Evolutionary conservation across 345 rosid genomes (phyloP), one percentile per base, ranked within the genome.

Genomic region (Eucalyptus urophylla): DNA sequence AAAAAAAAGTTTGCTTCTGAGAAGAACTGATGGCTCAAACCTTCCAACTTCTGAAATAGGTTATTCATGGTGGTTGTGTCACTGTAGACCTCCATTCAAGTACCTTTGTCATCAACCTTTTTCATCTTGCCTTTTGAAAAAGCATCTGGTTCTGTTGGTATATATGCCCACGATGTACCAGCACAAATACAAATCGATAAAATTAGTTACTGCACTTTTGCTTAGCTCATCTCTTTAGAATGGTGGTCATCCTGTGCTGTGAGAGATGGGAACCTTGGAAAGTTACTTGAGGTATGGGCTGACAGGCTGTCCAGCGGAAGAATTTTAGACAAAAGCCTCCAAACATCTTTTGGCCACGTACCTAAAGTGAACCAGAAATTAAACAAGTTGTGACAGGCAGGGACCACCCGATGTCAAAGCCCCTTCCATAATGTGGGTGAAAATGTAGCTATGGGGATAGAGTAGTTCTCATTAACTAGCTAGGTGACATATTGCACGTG

Each of bases 291-390:
- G 88, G 90, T 76, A 76, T 2, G 85, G 47, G 85, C 24, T 90
- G 88, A 89, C 86, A 92, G 91, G 89, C 86, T 92, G 93, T 90
- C 93, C 89, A 49, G 33, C 67, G 62, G 89, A 65, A 86, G 53
- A 87, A 80, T 86, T 83, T 40, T 62, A 54, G 86, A 47, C 50
- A 49, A 37, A 15, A 49, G 24, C 80, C 31, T 86, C 24, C 47
- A 76, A 76, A 11, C 47, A 76, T 76, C 85, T 76, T 76, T 76
- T 76, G 47, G 85, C 25, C 80, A 29, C 50, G 31, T 67, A 47
- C 86, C 47, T 40, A 49, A 49, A 69, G 45, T 47, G 58, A 12
- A 65, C 85, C 53, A 56, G 67, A 87, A 87, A 49, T 27, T 21
- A 49, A 62, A 65, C 22, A 62, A 16, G 37, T 43, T 27, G 53